Percentiles rank a stretch among this genome's conserved stretches.
Evolutionary conservation across 176 grass and related monocot species (phyloP).

Genomic region (Aegilops sharonensis): DNA sequence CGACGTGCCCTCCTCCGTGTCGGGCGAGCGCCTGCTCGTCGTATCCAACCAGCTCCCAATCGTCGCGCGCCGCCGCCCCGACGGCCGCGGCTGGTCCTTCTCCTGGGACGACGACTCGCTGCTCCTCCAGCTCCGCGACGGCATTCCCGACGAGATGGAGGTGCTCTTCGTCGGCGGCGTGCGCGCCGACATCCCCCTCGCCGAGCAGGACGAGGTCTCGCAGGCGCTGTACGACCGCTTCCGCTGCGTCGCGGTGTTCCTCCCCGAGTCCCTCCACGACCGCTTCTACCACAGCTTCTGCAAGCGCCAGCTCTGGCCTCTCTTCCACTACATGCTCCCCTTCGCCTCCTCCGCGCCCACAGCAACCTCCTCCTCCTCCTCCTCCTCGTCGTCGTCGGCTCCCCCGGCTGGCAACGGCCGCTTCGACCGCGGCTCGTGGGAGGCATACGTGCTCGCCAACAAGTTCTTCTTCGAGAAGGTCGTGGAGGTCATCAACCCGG

Average conservation of each 20-base stretch:
- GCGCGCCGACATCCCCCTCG: constrained; percentile 57
- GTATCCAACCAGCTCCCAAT: constrained; percentile 86
- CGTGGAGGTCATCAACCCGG: constrained; percentile 90
- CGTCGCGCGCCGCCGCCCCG: constrained; percentile 65
- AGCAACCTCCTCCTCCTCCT: constrained; percentile 7
- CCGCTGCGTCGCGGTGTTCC: constrained; percentile 79
- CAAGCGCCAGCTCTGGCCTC: constrained; percentile 89
- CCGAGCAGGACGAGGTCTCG: constrained; percentile 90
- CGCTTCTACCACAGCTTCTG: constrained; percentile 90
- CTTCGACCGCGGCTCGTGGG: constrained; percentile 86
- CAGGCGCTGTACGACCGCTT: constrained; percentile 79
- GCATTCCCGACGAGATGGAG: constrained; percentile 91
- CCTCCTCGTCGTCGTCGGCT: not conserved
- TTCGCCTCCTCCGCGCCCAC: constrained; percentile 40
- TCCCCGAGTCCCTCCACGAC: constrained; percentile 64
- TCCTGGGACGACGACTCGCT: constrained; percentile 95
- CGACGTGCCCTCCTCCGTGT: constrained; percentile 72
- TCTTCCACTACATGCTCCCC: constrained; percentile 99
- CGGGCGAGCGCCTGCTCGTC: constrained; percentile 71
- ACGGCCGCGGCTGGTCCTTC: constrained; percentile 82
- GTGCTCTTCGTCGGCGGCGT: constrained; percentile 89
- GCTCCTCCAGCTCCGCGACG: constrained; percentile 86
- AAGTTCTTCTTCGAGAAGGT: constrained; percentile 93
- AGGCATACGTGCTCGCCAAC: constrained; percentile 87
- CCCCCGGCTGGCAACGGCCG: constrained; percentile 35